These are phyloP conservation scores for Penicilliopsis zonata DNA, from an alignment of 495 filamentous ascomycete species.

Conservation along the genomic window DNA sequence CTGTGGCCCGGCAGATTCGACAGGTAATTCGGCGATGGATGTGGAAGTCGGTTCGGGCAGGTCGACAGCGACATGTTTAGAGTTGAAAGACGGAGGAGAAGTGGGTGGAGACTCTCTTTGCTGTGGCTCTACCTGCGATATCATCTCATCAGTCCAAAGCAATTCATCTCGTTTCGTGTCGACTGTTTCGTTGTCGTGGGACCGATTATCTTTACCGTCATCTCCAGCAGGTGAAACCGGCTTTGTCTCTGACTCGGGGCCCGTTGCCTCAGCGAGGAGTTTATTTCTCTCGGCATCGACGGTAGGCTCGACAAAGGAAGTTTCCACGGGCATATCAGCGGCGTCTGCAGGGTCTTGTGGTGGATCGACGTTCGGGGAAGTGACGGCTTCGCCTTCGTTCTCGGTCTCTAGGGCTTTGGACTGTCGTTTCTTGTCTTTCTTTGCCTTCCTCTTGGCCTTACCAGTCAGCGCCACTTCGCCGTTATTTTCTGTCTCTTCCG, in stretches of 20 bases:
- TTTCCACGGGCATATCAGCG: conserved; percentile 1
- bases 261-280: conserved; percentile 10
- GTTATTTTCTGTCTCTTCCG: conserved; percentile 8
- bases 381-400: conserved; percentile 3
- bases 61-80: conserved; percentile 19
- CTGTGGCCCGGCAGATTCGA: not conserved
- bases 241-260: conserved; percentile 13
- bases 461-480: conserved; percentile 19
- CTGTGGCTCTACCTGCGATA: conserved; percentile 37
- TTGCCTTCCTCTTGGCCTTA: conserved; percentile 32
- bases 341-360: conserved; percentile 4
- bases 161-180: conserved; percentile 25
- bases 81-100: conserved; percentile 18
- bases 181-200: conserved; percentile 29
- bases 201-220: conserved; percentile 40
- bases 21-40: conserved; percentile 9
- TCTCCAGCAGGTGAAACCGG: conserved; percentile 35
- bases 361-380: conserved; percentile 2
- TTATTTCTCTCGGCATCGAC: conserved; percentile 5
- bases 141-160: conserved; percentile 37
- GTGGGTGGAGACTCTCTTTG: conserved; percentile 24
- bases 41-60: conserved; percentile 2
- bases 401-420: conserved; percentile 17
- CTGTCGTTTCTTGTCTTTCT: conserved; percentile 35
- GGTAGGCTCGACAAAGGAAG: conserved; percentile 6